Evolutionary conservation across 1,284 basidiomycete species (phyloP).

Genomic region (Sporisorium graminicola): DNA sequence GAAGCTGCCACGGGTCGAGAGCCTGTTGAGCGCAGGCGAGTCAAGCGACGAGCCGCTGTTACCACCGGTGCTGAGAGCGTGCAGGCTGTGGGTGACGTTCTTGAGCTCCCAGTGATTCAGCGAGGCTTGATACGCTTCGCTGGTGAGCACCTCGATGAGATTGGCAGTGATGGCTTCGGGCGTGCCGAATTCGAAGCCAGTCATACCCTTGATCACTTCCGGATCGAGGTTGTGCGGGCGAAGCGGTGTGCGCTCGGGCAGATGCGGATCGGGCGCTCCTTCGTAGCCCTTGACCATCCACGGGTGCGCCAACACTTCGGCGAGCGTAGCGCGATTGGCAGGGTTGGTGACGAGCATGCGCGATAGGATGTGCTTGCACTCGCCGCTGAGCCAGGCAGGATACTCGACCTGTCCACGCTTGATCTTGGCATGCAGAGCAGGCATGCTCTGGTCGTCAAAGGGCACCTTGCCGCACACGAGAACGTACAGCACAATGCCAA

Average conservation of each 20-base stretch:
- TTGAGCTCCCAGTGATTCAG: slow-evolving; percentile 80
- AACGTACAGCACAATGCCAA: slow-evolving; percentile 96
- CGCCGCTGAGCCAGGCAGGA: slow-evolving; percentile 93
- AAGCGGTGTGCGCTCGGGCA: slow-evolving; percentile 88
- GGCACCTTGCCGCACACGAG: slow-evolving; percentile 98
- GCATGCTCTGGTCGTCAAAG: slow-evolving; percentile 99
- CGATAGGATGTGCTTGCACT: slow-evolving; percentile 92
- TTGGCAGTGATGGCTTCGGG: slow-evolving; percentile 85
- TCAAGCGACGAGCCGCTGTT: slow-evolving; percentile 62
- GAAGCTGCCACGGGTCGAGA: slow-evolving; percentile 37
- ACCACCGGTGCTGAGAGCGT: slow-evolving; percentile 58
- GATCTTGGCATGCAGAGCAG: slow-evolving; percentile 97
- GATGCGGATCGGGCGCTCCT: slow-evolving; percentile 83
- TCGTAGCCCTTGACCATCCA: slow-evolving; percentile 95
- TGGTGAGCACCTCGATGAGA: slow-evolving; percentile 80
- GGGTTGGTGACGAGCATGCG: slow-evolving; percentile 97
- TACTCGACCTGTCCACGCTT: slow-evolving; percentile 97
- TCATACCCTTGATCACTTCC: slow-evolving; percentile 89
- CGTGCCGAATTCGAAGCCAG: slow-evolving; percentile 94
- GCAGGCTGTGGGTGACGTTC: slow-evolving; percentile 65
- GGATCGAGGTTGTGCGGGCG: slow-evolving; percentile 87
- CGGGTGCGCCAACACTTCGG: slow-evolving; percentile 89
- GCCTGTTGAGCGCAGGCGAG: slow-evolving; percentile 31
- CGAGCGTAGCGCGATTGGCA: slow-evolving; percentile 81
- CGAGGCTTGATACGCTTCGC: slow-evolving; percentile 81